phyloP scores from a whole-genome alignment of 148 eudicot species.

The Vaccinium corymbosum region DNA sequence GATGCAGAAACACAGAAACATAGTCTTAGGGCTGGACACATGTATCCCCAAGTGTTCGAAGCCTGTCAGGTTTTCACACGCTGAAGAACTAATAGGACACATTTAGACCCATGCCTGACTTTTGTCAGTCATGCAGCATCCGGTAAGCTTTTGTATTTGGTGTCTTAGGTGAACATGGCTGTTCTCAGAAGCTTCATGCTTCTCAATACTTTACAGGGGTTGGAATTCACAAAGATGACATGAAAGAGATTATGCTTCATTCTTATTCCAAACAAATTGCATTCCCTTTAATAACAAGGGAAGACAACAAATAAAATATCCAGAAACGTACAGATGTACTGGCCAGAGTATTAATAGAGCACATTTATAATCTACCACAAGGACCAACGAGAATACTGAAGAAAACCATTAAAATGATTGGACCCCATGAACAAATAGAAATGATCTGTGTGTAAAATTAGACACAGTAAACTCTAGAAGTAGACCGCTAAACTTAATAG shows the following conservation, averaged over 20 bases:
- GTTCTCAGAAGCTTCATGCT: neutral
- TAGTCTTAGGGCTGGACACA: neutral
- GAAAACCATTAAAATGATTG: neutral
- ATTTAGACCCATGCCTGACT: neutral
- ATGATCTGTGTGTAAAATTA: neutral
- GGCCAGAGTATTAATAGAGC: neutral
- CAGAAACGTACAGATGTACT: neutral
- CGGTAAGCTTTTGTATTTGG: neutral
- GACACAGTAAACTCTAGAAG: neutral
- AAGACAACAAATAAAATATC: neutral
- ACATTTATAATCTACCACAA: constrained; percentile 3
- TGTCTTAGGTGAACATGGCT: neutral
- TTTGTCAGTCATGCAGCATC: neutral
- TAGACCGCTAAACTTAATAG: neutral
- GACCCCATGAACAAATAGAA: neutral
- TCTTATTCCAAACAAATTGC: neutral
- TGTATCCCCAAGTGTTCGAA: neutral
- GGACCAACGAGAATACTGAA: neutral
- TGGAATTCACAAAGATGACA: constrained; percentile 2
- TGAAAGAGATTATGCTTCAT: neutral
- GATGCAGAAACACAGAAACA: neutral
- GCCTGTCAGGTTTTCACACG: neutral
- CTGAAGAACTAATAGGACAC: neutral
- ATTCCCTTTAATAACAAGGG: neutral
- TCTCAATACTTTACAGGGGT: neutral